Evolutionary conservation across 2,329 filamentous ascomycete genomes (phyloP), one percentile per base, ranked within the genome.

Genomic region (Helotiales sp.): DNA sequence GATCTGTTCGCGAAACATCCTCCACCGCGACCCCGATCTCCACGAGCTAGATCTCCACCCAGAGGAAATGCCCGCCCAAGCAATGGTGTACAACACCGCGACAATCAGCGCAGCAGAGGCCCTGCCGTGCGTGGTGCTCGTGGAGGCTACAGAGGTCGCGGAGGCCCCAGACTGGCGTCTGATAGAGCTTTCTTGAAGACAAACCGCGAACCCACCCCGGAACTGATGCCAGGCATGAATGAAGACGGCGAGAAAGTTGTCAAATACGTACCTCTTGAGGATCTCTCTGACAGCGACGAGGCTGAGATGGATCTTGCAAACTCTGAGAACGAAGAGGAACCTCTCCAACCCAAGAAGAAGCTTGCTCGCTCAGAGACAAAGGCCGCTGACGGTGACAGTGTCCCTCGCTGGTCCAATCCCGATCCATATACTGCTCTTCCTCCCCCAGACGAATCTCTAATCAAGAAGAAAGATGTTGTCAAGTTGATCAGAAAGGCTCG

Each of bases 371-470:
- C 67, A 9, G 65, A 64, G 2, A 62, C 67, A 15, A 71, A 71
- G 8, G 70, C 75, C n/a, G 69, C 73, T 22, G 77, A 74, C 60
- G 70, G 78, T 54, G 75, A 77, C 13, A 65, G 67, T 53, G 74
- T 71, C 5, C 91, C 92, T 2, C 92, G 89, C 72, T 98, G 93
- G 93, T 96, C 92, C 4, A 98, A 98, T 66, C 93, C 93, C 3
- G 93, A 98, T 71, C 92, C 93, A 0, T 97, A 98, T 73, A 96
- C 91, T 5, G 89, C 85, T 2, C 78, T 96, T 9, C 93, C 93
- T 8, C 92, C 91, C 6, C 84, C 87, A 0, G 89, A 93, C 63
- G 88, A 92, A 54, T 79, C 78, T 5, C 80, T 83, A 36, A 81
- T 83, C 19, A 96, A 95, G 74, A 91, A 88, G 73, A 87, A 86